Percentiles rank a stretch among this genome's conserved stretches.
Evolutionary conservation across 2,329 filamentous ascomycete species (phyloP).

Genomic region (Trichoderma sp.): DNA sequence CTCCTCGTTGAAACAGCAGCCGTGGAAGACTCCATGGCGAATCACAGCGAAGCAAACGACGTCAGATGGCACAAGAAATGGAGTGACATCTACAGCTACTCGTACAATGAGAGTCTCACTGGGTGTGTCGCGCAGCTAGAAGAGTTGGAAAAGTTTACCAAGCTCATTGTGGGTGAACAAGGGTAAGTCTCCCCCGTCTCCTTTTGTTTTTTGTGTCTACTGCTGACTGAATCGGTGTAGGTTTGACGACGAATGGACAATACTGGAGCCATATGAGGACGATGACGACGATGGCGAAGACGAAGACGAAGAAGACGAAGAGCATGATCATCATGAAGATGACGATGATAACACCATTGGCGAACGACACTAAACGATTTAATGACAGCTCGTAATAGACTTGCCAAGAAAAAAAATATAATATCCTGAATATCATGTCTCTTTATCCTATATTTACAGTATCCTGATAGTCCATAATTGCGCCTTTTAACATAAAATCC

Average conservation of each 20-base stretch:
- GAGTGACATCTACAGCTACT: constrained; percentile 60
- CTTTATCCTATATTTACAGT: constrained; percentile 5
- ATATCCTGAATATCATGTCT: constrained; percentile 13
- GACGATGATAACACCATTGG: constrained; percentile 32
- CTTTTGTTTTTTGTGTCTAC: too few relatives aligned
- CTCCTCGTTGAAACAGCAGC: constrained; percentile 53
- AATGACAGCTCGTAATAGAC: not conserved
- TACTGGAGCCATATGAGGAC: not conserved
- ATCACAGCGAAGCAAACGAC: constrained; percentile 29
- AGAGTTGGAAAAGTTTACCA: constrained; percentile 57
- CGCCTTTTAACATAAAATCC: not conserved
- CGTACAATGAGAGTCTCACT: constrained; percentile 55
- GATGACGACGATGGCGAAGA: constrained; percentile 30
- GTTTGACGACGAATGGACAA: constrained; percentile 35
- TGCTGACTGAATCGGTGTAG: constrained; percentile 30
- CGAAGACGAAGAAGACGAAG: constrained; percentile 11
- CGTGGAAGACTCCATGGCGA: constrained; percentile 44
- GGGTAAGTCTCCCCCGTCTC: constrained; percentile 37
- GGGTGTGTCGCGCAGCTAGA: constrained; percentile 57
- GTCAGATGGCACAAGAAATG: constrained; percentile 48
- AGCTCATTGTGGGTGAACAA: constrained; percentile 59
- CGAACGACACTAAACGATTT: constrained; percentile 9
- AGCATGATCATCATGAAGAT: constrained; percentile 27
- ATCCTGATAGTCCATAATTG: constrained; percentile 6
- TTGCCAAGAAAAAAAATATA: not conserved